Percentiles rank a stretch among this genome's conserved stretches.
Evolutionary conservation across 225 moss, liverwort and hornwort species (phyloP).

Genomic region (Pseudisothecium myosuroides): DNA sequence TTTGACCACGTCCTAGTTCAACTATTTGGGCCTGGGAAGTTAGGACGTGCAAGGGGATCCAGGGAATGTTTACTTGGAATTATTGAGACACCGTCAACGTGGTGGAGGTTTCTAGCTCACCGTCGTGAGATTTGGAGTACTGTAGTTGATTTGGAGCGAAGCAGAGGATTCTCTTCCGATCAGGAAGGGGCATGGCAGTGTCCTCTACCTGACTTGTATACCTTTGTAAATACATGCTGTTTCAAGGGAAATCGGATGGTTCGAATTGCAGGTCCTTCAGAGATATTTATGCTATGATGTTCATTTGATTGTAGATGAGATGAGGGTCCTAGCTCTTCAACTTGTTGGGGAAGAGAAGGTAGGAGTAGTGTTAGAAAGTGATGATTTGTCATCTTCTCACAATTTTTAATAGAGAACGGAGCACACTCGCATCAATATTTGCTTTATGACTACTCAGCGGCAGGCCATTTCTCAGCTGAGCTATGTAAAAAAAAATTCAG

Average conservation of each 20-base stretch:
- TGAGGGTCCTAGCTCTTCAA: background rate
- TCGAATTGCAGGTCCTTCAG: background rate
- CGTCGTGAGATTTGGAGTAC: background rate
- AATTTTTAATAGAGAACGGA: background rate
- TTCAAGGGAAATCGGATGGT: slow-evolving; percentile 1
- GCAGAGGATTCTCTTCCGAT: background rate
- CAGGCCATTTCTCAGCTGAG: background rate
- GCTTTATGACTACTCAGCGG: background rate
- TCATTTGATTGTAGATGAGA: background rate
- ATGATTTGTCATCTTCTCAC: background rate
- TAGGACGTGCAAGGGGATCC: background rate
- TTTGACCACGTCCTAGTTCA: background rate
- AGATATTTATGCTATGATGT: background rate
- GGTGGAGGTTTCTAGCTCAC: background rate
- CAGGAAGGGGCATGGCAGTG: background rate
- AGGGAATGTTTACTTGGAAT: background rate
- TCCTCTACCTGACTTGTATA: background rate
- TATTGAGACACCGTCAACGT: background rate
- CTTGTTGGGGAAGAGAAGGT: background rate
- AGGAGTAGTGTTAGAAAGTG: background rate
- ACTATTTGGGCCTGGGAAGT: background rate
- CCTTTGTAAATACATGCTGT: slow-evolving; percentile 26
- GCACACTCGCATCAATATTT: background rate
- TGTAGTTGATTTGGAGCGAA: background rate
- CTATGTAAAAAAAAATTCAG: background rate